Evolutionary conservation across 768 basidiomycete genomes (phyloP).

Genomic region (Lactarius psammicola): DNA sequence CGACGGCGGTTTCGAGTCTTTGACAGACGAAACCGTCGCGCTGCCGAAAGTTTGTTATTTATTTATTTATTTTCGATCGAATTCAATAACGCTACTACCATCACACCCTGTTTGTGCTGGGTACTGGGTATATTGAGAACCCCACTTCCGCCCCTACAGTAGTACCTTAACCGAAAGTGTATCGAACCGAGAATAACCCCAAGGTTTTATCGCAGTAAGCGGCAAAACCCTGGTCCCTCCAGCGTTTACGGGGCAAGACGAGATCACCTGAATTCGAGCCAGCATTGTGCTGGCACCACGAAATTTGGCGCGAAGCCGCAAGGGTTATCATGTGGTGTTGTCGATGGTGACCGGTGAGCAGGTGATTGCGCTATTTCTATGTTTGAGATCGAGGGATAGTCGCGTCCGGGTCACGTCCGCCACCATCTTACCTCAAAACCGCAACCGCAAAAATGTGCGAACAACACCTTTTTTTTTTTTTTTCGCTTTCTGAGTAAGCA

Average conservation of each 20-base stretch:
- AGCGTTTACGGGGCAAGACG: not conserved
- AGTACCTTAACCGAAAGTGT: not conserved
- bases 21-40: too few species aligned
- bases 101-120: not conserved
- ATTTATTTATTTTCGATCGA: not conserved
- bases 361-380: not conserved
- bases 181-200: not conserved
- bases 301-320: not conserved
- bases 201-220: not conserved
- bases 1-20: too few species aligned
- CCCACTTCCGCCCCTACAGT: not conserved
- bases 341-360: not conserved
- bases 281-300: constrained; percentile 12
- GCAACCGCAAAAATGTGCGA: not conserved
- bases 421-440: not conserved
- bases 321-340: not conserved
- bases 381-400: not conserved
- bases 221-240: not conserved
- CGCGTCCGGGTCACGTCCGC: not conserved
- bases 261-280: not conserved
- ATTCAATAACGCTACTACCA: not conserved
- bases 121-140: not conserved
- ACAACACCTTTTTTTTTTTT: not conserved
- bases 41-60: not conserved
- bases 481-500: not conserved